A percentile compares a stretch with the other conserved stretches of the same genome.
phyloP scores from a whole-genome alignment of 2,329 filamentous ascomycete species.

The Penicillium sp. region DNA sequence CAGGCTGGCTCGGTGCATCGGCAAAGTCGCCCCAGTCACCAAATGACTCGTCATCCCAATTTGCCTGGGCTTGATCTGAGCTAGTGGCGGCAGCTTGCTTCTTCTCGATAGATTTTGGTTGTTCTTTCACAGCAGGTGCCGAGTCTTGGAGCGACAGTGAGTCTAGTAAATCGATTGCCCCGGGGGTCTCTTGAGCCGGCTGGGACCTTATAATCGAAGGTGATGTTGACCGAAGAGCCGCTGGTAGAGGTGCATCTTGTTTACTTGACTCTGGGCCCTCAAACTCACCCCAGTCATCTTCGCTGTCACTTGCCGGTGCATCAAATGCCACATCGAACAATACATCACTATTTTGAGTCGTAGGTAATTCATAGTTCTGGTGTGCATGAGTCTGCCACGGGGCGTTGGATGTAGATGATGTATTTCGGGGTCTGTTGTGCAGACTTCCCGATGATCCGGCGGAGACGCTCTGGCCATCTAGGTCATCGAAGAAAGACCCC shows the following conservation, averaged over 20 bases:
- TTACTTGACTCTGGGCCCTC: constrained; percentile 35
- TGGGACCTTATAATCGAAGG: neutral
- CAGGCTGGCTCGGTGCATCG: constrained; percentile 11
- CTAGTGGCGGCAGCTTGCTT: constrained; percentile 7
- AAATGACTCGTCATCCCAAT: constrained; percentile 21
- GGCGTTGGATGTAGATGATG: neutral
- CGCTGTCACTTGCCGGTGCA: constrained; percentile 26
- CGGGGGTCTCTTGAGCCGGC: constrained; percentile 1
- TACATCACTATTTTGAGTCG: constrained; percentile 49
- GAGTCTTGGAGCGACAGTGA: constrained; percentile 32
- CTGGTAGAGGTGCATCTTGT: constrained; percentile 4
- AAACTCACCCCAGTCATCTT: constrained; percentile 52
- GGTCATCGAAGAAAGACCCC: constrained; percentile 25
- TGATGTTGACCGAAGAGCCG: neutral
- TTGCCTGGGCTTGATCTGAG: constrained; percentile 15
- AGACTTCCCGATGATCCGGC: constrained; percentile 4
- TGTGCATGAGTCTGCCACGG: constrained; percentile 9
- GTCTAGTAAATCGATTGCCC: constrained; percentile 30
- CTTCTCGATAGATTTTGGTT: neutral
- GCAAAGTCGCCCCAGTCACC: constrained; percentile 25
- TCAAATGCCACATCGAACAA: constrained; percentile 63
- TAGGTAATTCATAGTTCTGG: constrained; percentile 19
- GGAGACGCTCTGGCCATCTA: constrained; percentile 21
- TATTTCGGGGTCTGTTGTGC: neutral
- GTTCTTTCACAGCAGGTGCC: constrained; percentile 7